phyloP scores from a whole-genome alignment of 345 rosid genomes.

The Populus deltoides region DNA sequence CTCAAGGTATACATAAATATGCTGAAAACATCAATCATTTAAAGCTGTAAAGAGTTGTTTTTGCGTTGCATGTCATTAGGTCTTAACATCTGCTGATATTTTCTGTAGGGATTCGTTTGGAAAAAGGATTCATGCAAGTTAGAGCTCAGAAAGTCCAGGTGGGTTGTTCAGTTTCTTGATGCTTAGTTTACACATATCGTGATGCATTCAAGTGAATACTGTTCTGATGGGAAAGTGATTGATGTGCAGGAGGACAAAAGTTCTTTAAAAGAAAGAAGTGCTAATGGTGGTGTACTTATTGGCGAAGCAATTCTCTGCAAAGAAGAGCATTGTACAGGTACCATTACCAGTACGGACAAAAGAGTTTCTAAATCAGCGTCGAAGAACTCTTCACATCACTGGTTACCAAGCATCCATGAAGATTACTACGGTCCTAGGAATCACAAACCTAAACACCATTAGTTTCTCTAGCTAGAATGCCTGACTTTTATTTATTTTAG shows the following conservation, averaged over 20 bases:
- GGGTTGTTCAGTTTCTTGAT: not conserved
- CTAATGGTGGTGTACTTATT: not conserved
- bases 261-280: not conserved
- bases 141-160: constrained; percentile 4
- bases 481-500: too few relatives aligned
- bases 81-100: not conserved
- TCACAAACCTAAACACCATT: constrained; percentile 39
- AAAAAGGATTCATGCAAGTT: constrained; percentile 21
- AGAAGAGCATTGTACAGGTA: constrained; percentile 24
- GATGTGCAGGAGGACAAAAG: constrained; percentile 3
- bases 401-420: constrained; percentile 55
- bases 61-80: not conserved
- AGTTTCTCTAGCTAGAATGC: not conserved
- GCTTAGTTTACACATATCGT: too few relatives aligned
- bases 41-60: not conserved
- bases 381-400: constrained; percentile 23
- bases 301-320: constrained; percentile 9
- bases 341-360: not conserved
- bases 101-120: constrained; percentile 15
- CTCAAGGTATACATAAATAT: constrained; percentile 10
- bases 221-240: not conserved
- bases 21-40: not conserved
- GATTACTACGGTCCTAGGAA: constrained; percentile 61
- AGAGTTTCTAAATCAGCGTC: constrained; percentile 10
- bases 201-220: not conserved